phyloP scores from a whole-genome alignment of 2,329 filamentous ascomycete species.

The Ophiostoma triangulosporum region DNA sequence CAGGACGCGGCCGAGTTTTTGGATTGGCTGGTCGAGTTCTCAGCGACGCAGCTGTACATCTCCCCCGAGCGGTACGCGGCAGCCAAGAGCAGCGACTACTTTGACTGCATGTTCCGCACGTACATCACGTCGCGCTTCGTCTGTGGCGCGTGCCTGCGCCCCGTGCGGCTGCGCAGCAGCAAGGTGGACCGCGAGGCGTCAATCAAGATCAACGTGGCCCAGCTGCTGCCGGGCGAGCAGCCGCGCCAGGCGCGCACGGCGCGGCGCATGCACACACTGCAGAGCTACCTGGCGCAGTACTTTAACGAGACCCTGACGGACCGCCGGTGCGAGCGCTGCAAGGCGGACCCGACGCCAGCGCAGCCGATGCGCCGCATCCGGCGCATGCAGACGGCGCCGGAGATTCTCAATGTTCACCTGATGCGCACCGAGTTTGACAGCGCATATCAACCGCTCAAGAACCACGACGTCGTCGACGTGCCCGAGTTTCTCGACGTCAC shows the following conservation, averaged over 20 bases:
- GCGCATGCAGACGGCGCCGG: slow-evolving; percentile 10
- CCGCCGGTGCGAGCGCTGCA: slow-evolving; percentile 8
- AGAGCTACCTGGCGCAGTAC: background rate
- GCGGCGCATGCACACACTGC: background rate
- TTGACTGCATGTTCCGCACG: slow-evolving; percentile 5
- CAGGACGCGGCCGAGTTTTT: slow-evolving; percentile 9
- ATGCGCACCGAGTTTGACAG: background rate
- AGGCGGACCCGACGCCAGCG: background rate
- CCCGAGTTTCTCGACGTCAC: slow-evolving; percentile 12
- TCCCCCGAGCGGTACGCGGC: background rate
- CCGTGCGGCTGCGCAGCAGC: slow-evolving; percentile 2
- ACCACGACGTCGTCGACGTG: slow-evolving; percentile 1
- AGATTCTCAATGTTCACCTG: slow-evolving; percentile 10
- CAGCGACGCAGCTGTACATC: slow-evolving; percentile 3
- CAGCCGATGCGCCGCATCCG: background rate
- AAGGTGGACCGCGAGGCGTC: background rate
- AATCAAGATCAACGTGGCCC: background rate
- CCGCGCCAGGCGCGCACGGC: background rate
- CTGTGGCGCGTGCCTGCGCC: slow-evolving; percentile 4
- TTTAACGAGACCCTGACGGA: background rate
- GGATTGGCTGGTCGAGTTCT: slow-evolving; percentile 5
- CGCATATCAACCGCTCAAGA: background rate
- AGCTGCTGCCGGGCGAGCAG: background rate
- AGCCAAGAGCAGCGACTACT: background rate
- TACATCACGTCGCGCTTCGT: slow-evolving; percentile 1